Percentiles rank a stretch among this genome's conserved stretches.
phyloP scores from a whole-genome alignment of 495 filamentous ascomycete genomes.

The Hypoxylon rickii region DNA sequence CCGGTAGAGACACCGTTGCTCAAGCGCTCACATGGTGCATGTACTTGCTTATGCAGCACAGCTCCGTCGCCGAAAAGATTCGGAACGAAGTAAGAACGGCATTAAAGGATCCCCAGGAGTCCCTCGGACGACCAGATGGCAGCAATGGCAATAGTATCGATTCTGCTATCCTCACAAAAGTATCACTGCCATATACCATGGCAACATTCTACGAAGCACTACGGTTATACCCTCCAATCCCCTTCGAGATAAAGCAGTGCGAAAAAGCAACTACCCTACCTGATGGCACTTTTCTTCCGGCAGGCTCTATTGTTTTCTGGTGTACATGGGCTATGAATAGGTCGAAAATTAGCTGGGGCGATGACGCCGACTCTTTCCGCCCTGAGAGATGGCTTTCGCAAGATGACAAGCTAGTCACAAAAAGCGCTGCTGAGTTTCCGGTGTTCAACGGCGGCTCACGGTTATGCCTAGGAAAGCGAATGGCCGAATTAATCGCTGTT shows the following conservation, averaged over 20 bases:
- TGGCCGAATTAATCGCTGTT: conserved; percentile 61
- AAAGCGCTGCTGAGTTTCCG: conserved; percentile 58
- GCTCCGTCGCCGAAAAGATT: conserved; percentile 41
- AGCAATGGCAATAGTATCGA: conserved; percentile 24
- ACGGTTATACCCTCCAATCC: conserved; percentile 62
- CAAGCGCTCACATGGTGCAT: conserved; percentile 65
- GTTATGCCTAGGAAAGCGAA: conserved; percentile 61
- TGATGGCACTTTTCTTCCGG: conserved; percentile 61
- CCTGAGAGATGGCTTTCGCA: conserved; percentile 58
- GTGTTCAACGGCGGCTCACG: conserved; percentile 65
- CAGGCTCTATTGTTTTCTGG: conserved; percentile 58
- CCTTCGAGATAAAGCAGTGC: conserved; percentile 64
- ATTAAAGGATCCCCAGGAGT: background rate
- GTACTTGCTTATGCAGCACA: conserved; percentile 59
- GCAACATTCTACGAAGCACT: conserved; percentile 63
- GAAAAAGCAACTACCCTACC: conserved; percentile 55
- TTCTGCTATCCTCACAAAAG: conserved; percentile 46
- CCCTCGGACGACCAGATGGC: background rate
- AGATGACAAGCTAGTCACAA: conserved; percentile 45
- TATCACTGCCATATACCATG: conserved; percentile 55
- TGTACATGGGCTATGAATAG: conserved; percentile 65
- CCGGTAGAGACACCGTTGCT: conserved; percentile 63
- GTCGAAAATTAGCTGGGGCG: conserved; percentile 58
- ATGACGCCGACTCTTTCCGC: conserved; percentile 56
- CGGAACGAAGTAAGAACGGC: conserved; percentile 46